Conservation (phyloP, 129 eudicot species). For the Cynara cardunculus region DNA sequence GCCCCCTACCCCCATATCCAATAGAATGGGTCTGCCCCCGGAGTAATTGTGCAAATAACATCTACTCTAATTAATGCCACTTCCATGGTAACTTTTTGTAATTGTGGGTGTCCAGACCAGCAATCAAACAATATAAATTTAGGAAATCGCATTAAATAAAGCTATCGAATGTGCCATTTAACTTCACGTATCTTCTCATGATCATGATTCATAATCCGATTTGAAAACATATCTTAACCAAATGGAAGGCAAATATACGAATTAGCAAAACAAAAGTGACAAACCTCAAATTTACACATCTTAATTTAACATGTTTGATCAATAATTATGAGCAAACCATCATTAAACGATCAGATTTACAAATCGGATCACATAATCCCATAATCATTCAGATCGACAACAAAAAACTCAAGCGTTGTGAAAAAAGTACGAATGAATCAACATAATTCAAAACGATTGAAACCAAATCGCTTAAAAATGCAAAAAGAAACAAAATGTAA, state of each 20-base stretch:
- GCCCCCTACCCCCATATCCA: too few relatives aligned
- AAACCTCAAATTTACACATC: not conserved
- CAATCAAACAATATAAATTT: too few relatives aligned
- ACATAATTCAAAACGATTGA: not conserved
- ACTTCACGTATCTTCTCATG: not conserved
- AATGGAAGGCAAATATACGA: not conserved
- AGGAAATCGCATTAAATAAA: not conserved
- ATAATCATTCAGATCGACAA: not conserved
- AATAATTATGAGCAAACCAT: not conserved
- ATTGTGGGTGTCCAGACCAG: too few relatives aligned
- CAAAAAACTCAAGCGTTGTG: not conserved
- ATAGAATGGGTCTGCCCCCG: too few relatives aligned
- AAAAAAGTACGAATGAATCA: not conserved
- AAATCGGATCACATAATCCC: not conserved
- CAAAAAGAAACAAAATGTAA: not conserved
- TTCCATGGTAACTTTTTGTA: too few relatives aligned
- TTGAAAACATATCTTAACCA: not conserved
- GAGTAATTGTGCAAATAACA: too few relatives aligned
- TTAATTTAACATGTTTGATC: not conserved
- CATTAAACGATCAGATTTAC: not conserved
- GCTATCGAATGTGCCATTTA: not conserved
- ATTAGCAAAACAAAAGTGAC: not conserved
- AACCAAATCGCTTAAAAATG: not conserved
- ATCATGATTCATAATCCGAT: not conserved
- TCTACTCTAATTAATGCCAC: too few relatives aligned